phyloP scores from a whole-genome alignment of 352 stramenopile genomes.

The Halophytophthora batemanensis region DNA sequence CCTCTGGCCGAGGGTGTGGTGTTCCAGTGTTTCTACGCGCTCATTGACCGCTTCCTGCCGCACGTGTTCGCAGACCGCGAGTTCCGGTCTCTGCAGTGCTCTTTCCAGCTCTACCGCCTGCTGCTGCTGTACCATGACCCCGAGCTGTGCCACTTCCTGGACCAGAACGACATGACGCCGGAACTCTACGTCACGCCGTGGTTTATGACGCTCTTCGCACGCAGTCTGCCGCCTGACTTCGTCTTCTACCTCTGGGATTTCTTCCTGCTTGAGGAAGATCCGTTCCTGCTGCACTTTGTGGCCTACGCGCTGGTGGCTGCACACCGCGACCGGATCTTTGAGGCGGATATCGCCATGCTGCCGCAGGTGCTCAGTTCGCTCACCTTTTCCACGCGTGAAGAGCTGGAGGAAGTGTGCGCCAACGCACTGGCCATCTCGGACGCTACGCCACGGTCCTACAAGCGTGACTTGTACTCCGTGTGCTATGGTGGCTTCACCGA shows the following conservation, averaged over 20 bases:
- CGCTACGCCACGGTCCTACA: slow-evolving; percentile 71
- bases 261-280: slow-evolving; percentile 87
- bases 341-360: slow-evolving; percentile 70
- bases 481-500: slow-evolving; percentile 79
- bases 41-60: slow-evolving; percentile 87
- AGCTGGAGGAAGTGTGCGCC: slow-evolving; percentile 58
- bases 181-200: slow-evolving; percentile 93
- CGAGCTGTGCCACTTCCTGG: slow-evolving; percentile 80
- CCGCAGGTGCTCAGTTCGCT: slow-evolving; percentile 79
- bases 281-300: slow-evolving; percentile 88
- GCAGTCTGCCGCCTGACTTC: slow-evolving; percentile 65
- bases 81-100: slow-evolving; percentile 91
- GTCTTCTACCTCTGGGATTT: slow-evolving; percentile 90
- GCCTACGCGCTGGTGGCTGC: slow-evolving; percentile 77
- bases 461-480: slow-evolving; percentile 75
- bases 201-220: slow-evolving; percentile 94
- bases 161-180: slow-evolving; percentile 90
- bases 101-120: slow-evolving; percentile 89
- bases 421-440: slow-evolving; percentile 54
- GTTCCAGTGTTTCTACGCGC: slow-evolving; percentile 87
- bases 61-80: slow-evolving; percentile 89
- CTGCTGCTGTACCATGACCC: slow-evolving; percentile 92
- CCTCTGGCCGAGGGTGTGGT: slow-evolving; percentile 62
- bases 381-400: slow-evolving; percentile 50
- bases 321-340: slow-evolving; percentile 55